Evolutionary conservation across 176 grass and related monocot species (phyloP), one percentile per base, ranked within the genome.

Genomic region (Oryza longistaminata): DNA sequence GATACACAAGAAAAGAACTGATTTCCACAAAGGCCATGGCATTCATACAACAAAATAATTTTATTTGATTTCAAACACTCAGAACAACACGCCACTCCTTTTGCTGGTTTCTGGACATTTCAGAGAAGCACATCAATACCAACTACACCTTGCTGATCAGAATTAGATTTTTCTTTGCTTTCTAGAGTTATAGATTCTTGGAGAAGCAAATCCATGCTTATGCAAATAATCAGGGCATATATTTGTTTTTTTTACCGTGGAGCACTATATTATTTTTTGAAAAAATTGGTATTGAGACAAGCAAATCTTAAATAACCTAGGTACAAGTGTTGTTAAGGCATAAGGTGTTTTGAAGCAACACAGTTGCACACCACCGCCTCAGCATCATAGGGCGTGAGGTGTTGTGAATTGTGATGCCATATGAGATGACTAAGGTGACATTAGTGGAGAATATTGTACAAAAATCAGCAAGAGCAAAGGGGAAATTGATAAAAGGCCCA

Each of bases 241-340:
- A 43, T 83, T 72, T 44, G 64, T 11, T 1, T 39, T 71, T 64
- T 75, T 15, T 66, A 71, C 43, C n/a, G 86, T 10, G 69, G 25
- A 83, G 53, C 53, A n/a, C 24, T 72, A 2, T 12, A 46, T 44
- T 64, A 74, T 45, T 73, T 34, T 27, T 34, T 21, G 24, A 64
- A 64, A 45, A 73, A 64, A 33, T 14, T 11, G 12, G 73, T 16
- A 64, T 1, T 3, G 1, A 74, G 64, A 73, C 81, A 49, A 82
- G 70, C 53, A 83, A 45, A 17, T 26, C 70, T 44, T 65, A 83
- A 74, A 65, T 74, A 83, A 74, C 55, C 11, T 73, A 40, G 7
- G 39, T 7, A 40, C 39, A 6, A 40, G 46, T 49, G 46, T 49
- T 15, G 46, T 49, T 49, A 49, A 15, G 46, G 13, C 13, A 5